Percentiles rank a stretch among this genome's conserved stretches.
phyloP scores from a whole-genome alignment of 305 asterid species.

The Fraxinus greggii region DNA sequence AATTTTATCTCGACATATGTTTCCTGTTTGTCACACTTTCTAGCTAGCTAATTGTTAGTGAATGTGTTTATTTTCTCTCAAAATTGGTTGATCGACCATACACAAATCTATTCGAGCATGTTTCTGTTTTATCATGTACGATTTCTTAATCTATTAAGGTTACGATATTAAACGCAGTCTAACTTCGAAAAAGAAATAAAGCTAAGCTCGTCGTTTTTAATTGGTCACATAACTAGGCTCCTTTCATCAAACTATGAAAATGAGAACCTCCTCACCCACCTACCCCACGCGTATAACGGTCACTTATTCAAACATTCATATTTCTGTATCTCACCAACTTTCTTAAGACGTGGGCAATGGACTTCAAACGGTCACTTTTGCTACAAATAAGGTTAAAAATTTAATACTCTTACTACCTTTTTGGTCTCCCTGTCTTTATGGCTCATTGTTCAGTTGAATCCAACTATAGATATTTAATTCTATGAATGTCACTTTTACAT shows the following conservation, averaged over 20 bases:
- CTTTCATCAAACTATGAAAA: neutral
- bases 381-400: neutral
- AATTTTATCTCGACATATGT: neutral
- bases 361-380: constrained; percentile 34
- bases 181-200: neutral
- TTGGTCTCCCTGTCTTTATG: constrained; percentile 4
- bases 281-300: constrained; percentile 29
- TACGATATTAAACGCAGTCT: neutral
- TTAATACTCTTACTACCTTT: neutral
- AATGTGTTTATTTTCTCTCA: neutral
- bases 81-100: neutral
- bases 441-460: neutral
- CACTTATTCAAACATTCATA: constrained; percentile 25
- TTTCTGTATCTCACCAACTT: constrained; percentile 17
- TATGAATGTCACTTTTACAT: constrained; percentile 27
- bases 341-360: neutral
- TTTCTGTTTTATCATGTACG: neutral
- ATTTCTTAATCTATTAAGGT: neutral
- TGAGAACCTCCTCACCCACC: neutral
- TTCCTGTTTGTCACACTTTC: neutral
- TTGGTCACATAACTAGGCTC: neutral
- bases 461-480: constrained; percentile 24
- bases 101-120: neutral
- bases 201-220: neutral
- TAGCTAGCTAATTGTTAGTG: neutral